Conservation (phyloP, 345 rosid species). For the Populus pruinosa region DNA sequence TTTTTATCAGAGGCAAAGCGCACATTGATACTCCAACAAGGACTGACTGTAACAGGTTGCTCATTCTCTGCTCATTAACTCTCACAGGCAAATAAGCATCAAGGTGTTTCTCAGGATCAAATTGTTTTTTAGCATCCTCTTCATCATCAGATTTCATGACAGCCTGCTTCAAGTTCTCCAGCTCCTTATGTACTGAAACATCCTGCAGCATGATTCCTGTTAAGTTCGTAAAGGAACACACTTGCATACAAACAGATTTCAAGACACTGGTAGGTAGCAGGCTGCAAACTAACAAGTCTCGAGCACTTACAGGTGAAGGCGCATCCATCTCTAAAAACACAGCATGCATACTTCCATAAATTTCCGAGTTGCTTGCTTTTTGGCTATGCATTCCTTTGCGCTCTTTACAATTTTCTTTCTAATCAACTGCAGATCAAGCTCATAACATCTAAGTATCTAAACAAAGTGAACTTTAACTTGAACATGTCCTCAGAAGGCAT, state of each 20-base stretch:
- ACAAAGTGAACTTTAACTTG: neutral
- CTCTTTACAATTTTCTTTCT: slow-evolving; percentile 75
- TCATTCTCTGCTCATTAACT: no score
- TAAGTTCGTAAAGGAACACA: neutral
- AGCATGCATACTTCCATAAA: slow-evolving; percentile 76
- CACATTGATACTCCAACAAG: no score
- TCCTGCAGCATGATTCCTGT: slow-evolving; percentile 33
- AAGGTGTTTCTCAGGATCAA: slow-evolving; percentile 66
- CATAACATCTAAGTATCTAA: slow-evolving; percentile 7
- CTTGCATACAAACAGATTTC: neutral
- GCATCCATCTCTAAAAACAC: slow-evolving; percentile 67
- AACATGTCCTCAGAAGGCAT: neutral
- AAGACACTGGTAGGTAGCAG: neutral
- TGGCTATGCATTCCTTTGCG: slow-evolving; percentile 65
- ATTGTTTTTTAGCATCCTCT: slow-evolving; percentile 38
- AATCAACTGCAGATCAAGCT: slow-evolving; percentile 38
- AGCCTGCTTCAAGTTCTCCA: slow-evolving; percentile 65
- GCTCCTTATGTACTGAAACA: slow-evolving; percentile 50
- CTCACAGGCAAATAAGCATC: no score
- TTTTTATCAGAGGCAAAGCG: no score
- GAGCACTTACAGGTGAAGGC: slow-evolving; percentile 42
- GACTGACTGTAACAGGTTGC: no score
- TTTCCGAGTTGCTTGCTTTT: slow-evolving; percentile 59
- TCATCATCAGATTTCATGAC: slow-evolving; percentile 59
- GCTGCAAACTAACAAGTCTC: neutral